These are phyloP conservation scores for Hypoxylon sp. DNA, from an alignment of 2,329 filamentous ascomycete genomes.

Conservation along the genomic window DNA sequence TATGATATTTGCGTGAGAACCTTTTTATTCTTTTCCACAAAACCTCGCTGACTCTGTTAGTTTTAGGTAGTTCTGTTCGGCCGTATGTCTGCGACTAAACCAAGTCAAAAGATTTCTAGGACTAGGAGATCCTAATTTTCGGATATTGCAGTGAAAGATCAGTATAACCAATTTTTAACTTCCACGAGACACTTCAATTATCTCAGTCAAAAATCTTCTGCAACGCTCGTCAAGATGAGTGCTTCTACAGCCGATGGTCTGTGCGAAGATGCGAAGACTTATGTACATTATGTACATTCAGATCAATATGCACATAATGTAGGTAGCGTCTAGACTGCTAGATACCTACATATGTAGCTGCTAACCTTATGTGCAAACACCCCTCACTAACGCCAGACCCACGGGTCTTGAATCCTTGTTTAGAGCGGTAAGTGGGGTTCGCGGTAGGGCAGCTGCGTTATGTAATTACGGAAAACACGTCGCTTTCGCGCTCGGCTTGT, in stretches of 20 bases:
- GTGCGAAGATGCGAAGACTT: background rate
- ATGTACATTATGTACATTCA: too few species aligned
- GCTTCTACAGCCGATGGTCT: background rate
- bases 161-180: background rate
- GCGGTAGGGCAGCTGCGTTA: constrained; percentile 7
- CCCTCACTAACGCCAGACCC: constrained; percentile 1
- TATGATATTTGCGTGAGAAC: background rate
- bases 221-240: background rate
- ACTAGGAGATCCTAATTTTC: background rate
- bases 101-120: background rate
- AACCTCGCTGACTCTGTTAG: background rate
- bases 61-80: background rate
- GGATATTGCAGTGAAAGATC: background rate
- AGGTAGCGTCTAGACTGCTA: background rate
- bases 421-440: background rate
- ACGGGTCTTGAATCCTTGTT: background rate
- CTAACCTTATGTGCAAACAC: constrained; percentile 4
- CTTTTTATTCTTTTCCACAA: background rate
- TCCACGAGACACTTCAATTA: background rate
- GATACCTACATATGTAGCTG: background rate
- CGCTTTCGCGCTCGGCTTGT: constrained; percentile 13
- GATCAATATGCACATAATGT: too few species aligned
- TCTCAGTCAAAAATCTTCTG: background rate
- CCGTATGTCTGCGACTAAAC: background rate
- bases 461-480: constrained; percentile 14